Evolutionary conservation across 2,329 filamentous ascomycete genomes (phyloP).

Genomic region (Penicillium frequentans): DNA sequence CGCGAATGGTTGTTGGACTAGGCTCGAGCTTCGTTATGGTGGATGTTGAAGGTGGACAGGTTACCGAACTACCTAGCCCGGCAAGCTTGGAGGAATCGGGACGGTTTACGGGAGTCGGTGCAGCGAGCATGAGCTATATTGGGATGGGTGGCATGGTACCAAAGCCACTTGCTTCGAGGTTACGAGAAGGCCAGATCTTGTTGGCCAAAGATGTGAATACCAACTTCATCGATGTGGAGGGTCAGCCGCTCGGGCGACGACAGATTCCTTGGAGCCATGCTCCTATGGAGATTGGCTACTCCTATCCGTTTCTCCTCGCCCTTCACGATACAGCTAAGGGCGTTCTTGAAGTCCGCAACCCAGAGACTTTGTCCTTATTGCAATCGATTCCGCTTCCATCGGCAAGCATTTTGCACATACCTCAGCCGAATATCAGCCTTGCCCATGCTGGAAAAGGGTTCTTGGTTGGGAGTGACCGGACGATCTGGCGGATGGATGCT

Average conservation of each 20-base stretch:
- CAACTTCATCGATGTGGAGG: constrained; percentile 81
- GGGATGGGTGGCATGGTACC: constrained; percentile 89
- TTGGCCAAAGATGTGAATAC: constrained; percentile 98
- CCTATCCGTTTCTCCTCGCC: constrained; percentile 91
- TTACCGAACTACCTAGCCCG: constrained; percentile 77
- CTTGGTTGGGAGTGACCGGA: constrained; percentile 85
- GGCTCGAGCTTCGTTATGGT: constrained; percentile 89
- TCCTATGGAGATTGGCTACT: constrained; percentile 90
- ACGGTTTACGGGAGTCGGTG: constrained; percentile 79
- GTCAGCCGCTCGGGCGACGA: constrained; percentile 75
- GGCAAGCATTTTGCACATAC: constrained; percentile 83
- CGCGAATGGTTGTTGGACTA: constrained; percentile 84
- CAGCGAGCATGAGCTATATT: constrained; percentile 93
- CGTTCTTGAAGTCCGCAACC: constrained; percentile 85
- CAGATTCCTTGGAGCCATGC: constrained; percentile 91
- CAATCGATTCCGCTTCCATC: constrained; percentile 81
- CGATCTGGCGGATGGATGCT: constrained; percentile 94
- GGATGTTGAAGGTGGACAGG: constrained; percentile 71
- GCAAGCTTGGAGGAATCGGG: constrained; percentile 70
- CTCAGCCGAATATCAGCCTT: constrained; percentile 88
- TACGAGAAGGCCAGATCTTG: constrained; percentile 80
- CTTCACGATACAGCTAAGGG: constrained; percentile 82
- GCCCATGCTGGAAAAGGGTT: constrained; percentile 96
- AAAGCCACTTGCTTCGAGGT: constrained; percentile 79
- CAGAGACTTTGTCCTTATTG: constrained; percentile 83